phyloP scores from a whole-genome alignment of 306 rosid genomes.

The Prunus persica region DNA sequence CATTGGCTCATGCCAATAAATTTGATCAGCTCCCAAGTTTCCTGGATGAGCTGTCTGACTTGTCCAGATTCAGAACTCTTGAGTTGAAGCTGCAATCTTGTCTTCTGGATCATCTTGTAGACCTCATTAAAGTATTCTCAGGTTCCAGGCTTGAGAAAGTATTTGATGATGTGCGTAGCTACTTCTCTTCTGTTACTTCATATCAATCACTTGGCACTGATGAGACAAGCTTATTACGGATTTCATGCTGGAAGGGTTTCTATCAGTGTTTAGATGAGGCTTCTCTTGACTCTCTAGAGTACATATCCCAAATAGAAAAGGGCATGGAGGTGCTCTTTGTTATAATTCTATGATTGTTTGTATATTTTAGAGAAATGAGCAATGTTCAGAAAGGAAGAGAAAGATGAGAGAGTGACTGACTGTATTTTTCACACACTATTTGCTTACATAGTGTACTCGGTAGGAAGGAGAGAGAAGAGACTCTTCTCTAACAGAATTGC shows the following conservation, averaged over 20 bases:
- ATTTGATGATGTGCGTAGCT: constrained; percentile 50
- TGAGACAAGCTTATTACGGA: constrained; percentile 44
- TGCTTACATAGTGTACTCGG: too few relatives aligned
- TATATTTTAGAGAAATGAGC: too few relatives aligned
- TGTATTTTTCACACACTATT: too few relatives aligned
- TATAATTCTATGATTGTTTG: too few relatives aligned
- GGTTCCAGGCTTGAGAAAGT: constrained; percentile 76
- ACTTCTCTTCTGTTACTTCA: constrained; percentile 51
- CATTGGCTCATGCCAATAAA: constrained; percentile 82
- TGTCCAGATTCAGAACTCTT: constrained; percentile 73
- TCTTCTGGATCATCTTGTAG: constrained; percentile 69
- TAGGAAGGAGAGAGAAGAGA: too few relatives aligned
- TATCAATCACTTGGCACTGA: constrained; percentile 28
- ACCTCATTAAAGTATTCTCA: constrained; percentile 66
- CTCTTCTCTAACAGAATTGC: too few relatives aligned
- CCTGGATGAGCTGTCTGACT: constrained; percentile 85
- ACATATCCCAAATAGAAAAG: constrained; percentile 55
- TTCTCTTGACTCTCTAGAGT: constrained; percentile 52
- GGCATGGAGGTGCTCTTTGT: constrained; percentile 80
- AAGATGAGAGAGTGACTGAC: too few relatives aligned
- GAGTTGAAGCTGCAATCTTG: constrained; percentile 69
- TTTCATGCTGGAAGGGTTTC: constrained; percentile 93
- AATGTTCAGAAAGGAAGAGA: too few relatives aligned
- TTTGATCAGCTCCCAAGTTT: constrained; percentile 69
- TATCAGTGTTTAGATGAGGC: constrained; percentile 66